Evolutionary conservation across 2,329 filamentous ascomycete genomes (phyloP).

Genomic region (Thermoascus crustaceus): DNA sequence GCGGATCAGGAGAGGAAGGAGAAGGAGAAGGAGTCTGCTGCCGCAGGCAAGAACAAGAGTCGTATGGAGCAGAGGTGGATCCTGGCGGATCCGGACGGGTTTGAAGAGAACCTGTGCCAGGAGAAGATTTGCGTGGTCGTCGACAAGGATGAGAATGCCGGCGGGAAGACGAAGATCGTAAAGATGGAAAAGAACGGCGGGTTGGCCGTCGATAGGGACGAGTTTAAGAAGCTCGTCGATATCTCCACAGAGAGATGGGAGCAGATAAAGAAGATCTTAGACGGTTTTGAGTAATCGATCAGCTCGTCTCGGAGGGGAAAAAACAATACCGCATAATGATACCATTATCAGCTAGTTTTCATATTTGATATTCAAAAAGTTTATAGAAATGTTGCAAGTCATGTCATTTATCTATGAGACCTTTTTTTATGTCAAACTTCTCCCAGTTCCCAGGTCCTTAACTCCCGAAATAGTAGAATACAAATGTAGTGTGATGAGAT

Average conservation of each 20-base stretch:
- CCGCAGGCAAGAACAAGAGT: constrained; percentile 30
- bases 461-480: background rate
- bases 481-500: background rate
- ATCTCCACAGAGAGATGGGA: constrained; percentile 58
- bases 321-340: constrained; percentile 17
- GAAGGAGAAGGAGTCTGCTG: no score
- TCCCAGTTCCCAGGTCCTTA: no score
- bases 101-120: constrained; percentile 77
- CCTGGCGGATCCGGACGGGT: constrained; percentile 76
- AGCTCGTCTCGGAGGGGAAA: constrained; percentile 4
- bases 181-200: constrained; percentile 81
- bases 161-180: constrained; percentile 47
- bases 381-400: no score
- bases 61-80: constrained; percentile 52
- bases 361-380: constrained; percentile 1
- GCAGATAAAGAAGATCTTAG: constrained; percentile 43
- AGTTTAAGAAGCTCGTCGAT: constrained; percentile 52
- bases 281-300: constrained; percentile 5
- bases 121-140: constrained; percentile 79
- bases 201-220: constrained; percentile 54
- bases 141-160: constrained; percentile 40
- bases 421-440: no score
- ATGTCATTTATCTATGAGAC: no score
- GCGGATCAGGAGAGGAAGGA: constrained; percentile 21
- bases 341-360: constrained; percentile 12